Evolutionary conservation across 176 grass and related monocot genomes (phyloP).

Genomic region (Echinochloa phyllopogon): DNA sequence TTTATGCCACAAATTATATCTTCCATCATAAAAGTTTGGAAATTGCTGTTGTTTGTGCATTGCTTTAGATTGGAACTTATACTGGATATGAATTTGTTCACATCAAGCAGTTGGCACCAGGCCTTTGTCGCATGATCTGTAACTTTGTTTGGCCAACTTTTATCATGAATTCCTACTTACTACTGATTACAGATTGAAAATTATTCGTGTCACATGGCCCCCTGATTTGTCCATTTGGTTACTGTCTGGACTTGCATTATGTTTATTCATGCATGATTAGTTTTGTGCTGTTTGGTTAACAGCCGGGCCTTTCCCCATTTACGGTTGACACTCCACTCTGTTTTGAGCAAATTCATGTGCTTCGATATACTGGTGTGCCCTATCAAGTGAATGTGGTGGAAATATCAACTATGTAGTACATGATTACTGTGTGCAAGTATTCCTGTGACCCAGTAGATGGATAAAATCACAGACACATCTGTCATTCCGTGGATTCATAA

Average conservation of each 20-base stretch:
- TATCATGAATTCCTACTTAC: background rate
- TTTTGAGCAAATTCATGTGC: background rate
- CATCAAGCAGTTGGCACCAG: background rate
- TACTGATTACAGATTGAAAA: background rate
- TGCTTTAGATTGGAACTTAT: constrained; percentile 15
- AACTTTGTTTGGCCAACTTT: background rate
- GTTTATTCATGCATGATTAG: background rate
- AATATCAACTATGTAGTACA: background rate
- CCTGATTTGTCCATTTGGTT: background rate
- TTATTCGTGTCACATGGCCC: background rate
- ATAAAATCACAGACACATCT: background rate
- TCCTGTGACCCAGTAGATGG: background rate
- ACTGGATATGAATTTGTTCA: background rate
- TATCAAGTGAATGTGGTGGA: background rate
- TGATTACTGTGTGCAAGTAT: background rate
- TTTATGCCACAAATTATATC: background rate
- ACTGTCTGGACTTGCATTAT: background rate
- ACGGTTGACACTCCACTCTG: background rate
- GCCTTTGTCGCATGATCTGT: background rate
- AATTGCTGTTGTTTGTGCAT: background rate
- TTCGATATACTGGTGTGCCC: background rate
- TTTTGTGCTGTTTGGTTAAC: background rate
- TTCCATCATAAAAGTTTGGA: no score
- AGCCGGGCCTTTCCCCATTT: background rate
- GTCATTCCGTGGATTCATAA: constrained; percentile 23